Conservation (phyloP, 2,329 filamentous ascomycete genomes). For the Cytospora chrysosperma region DNA sequence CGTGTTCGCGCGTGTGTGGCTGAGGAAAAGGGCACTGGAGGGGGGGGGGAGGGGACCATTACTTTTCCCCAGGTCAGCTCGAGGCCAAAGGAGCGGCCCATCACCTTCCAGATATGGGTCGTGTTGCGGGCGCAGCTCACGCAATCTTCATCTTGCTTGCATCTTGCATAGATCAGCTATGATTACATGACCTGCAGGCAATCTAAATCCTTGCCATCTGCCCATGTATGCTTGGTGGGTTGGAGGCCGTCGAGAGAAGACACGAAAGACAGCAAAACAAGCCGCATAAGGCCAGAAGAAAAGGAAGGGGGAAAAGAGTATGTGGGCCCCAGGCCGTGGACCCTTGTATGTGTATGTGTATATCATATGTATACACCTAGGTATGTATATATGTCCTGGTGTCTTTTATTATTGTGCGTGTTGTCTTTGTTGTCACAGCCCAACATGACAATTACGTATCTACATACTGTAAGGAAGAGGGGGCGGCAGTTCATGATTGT, state of each 20-base stretch:
- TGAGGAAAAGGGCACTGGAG: too few species aligned
- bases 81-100: too few species aligned
- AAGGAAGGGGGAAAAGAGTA: too few species aligned
- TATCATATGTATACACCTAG: too few species aligned
- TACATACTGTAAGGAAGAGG: too few species aligned
- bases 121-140: neutral
- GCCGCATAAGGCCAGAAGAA: neutral
- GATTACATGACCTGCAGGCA: conserved; percentile 20
- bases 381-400: too few species aligned
- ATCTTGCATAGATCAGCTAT: conserved; percentile 22
- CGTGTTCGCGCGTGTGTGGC: neutral
- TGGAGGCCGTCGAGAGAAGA: conserved; percentile 18
- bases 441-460: too few species aligned
- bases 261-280: neutral
- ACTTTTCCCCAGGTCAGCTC: conserved; percentile 7
- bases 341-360: neutral
- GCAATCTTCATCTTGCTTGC: conserved; percentile 11
- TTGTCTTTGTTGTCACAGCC: neutral
- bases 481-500: too few species aligned
- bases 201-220: conserved; percentile 6
- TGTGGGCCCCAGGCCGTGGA: neutral
- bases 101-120: conserved; percentile 3
- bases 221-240: neutral
- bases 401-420: too few species aligned
- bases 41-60: neutral